These are phyloP conservation scores for Ceratocystis destructans DNA, from an alignment of 2,329 filamentous ascomycete genomes.

Conservation along the genomic window DNA sequence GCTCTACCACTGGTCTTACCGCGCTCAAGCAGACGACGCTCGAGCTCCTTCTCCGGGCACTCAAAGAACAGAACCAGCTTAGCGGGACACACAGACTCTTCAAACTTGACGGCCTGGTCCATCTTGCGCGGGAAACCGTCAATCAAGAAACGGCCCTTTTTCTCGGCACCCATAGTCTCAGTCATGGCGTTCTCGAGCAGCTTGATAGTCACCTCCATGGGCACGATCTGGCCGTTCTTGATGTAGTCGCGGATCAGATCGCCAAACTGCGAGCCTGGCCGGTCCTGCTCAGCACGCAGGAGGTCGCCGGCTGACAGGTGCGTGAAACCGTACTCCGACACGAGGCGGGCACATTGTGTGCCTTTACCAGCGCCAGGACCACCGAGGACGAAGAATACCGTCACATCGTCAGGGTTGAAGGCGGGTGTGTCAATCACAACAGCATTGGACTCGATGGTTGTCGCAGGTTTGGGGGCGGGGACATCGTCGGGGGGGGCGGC, in stretches of 20 bases:
- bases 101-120: conserved; percentile 91
- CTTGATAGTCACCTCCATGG: conserved; percentile 96
- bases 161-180: conserved; percentile 41
- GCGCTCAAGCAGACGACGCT: conserved; percentile 66
- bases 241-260: conserved; percentile 88
- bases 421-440: conserved; percentile 36
- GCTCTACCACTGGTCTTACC: conserved; percentile 83
- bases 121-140: conserved; percentile 90
- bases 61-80: conserved; percentile 87
- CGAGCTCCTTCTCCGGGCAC: conserved; percentile 81
- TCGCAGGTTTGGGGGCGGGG: conserved; percentile 58
- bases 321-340: conserved; percentile 75
- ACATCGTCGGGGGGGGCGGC: conserved; percentile 20
- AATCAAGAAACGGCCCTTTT: conserved; percentile 59
- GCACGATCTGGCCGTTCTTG: conserved; percentile 86
- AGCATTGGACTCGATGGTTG: not conserved
- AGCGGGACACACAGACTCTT: conserved; percentile 71
- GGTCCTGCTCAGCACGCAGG: conserved; percentile 82
- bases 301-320: conserved; percentile 91
- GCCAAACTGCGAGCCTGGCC: conserved; percentile 75
- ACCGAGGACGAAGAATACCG: conserved; percentile 93
- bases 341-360: conserved; percentile 83
- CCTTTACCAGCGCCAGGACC: conserved; percentile 93
- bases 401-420: conserved; percentile 64
- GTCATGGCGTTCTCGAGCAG: conserved; percentile 89